These are phyloP conservation scores for Massarina eburnea DNA, from an alignment of 2,329 filamentous ascomycete species.

Conservation along the genomic window DNA sequence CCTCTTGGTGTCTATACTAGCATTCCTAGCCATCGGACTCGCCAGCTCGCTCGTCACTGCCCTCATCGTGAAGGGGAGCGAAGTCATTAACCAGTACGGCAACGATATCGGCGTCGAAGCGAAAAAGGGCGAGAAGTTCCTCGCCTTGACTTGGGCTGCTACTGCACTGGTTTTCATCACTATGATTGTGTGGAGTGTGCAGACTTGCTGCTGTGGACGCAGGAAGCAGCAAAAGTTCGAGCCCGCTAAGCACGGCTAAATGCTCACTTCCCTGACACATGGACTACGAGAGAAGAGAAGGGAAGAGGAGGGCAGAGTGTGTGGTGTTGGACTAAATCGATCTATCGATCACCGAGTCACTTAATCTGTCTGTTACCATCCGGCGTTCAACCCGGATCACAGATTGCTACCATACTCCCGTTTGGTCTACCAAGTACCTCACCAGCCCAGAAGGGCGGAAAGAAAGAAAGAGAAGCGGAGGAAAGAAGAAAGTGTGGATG, in stretches of 20 bases:
- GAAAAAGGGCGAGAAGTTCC: slow-evolving; percentile 55
- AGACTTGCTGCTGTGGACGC: slow-evolving; percentile 24
- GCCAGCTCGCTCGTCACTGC: slow-evolving; percentile 75
- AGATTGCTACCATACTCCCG: too few species aligned
- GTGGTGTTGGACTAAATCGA: background rate
- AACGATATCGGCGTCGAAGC: slow-evolving; percentile 53
- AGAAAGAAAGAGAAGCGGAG: too few species aligned
- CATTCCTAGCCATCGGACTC: slow-evolving; percentile 63
- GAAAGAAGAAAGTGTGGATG: too few species aligned
- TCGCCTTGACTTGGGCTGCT: slow-evolving; percentile 62
- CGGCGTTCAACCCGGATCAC: too few species aligned
- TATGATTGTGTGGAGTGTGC: slow-evolving; percentile 29
- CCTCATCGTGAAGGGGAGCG: slow-evolving; percentile 55
- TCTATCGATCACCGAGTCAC: too few species aligned
- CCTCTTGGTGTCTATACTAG: slow-evolving; percentile 52
- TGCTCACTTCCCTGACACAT: too few species aligned
- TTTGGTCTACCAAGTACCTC: too few species aligned
- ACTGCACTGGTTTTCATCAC: slow-evolving; percentile 49
- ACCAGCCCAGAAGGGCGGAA: too few species aligned
- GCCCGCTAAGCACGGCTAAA: slow-evolving; percentile 23
- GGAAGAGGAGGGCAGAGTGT: background rate
- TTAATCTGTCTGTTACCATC: too few species aligned
- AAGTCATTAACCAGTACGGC: slow-evolving; percentile 58
- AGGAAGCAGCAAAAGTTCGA: slow-evolving; percentile 13
- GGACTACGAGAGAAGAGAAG: too few species aligned